Percentiles rank a stretch among this genome's conserved stretches.
Conservation (phyloP, 2,329 filamentous ascomycete species). For the Claviceps humidiphila region DNA sequence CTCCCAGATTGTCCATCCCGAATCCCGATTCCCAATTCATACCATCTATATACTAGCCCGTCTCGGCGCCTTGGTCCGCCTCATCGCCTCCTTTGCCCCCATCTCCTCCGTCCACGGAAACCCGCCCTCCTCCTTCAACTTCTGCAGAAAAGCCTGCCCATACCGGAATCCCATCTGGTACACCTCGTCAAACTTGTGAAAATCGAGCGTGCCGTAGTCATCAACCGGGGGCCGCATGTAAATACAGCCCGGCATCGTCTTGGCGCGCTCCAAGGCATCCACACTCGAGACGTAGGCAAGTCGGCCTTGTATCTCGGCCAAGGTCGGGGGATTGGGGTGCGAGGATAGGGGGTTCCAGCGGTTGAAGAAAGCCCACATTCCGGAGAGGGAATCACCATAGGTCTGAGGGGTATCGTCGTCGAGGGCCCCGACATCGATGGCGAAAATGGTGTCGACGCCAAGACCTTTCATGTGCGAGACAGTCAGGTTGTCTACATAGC, state of each 20-base stretch:
- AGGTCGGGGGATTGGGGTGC: constrained; percentile 80
- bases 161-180: constrained; percentile 80
- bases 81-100: constrained; percentile 62
- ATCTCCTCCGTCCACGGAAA: constrained; percentile 58
- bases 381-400: constrained; percentile 88
- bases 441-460: constrained; percentile 88
- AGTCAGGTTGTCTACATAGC: constrained; percentile 93
- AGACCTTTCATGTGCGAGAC: constrained; percentile 95
- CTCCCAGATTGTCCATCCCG: too few species aligned
- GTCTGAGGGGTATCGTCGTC: constrained; percentile 86
- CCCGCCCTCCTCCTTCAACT: constrained; percentile 64
- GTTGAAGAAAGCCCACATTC: constrained; percentile 89
- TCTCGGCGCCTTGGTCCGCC: constrained; percentile 67
- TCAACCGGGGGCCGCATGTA: constrained; percentile 97
- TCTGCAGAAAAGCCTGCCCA: constrained; percentile 66
- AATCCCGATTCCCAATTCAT: too few species aligned
- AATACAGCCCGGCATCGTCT: constrained; percentile 77
- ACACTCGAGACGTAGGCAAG: constrained; percentile 91
- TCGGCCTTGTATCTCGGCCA: constrained; percentile 90
- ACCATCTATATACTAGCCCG: constrained; percentile 55
- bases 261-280: constrained; percentile 86
- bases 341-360: constrained; percentile 92
- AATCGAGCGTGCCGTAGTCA: constrained; percentile 84
- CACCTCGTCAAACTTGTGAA: constrained; percentile 96
- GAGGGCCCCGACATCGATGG: constrained; percentile 82